Conservation (phyloP, 306 rosid genomes). For the Medicago lupulina region DNA sequence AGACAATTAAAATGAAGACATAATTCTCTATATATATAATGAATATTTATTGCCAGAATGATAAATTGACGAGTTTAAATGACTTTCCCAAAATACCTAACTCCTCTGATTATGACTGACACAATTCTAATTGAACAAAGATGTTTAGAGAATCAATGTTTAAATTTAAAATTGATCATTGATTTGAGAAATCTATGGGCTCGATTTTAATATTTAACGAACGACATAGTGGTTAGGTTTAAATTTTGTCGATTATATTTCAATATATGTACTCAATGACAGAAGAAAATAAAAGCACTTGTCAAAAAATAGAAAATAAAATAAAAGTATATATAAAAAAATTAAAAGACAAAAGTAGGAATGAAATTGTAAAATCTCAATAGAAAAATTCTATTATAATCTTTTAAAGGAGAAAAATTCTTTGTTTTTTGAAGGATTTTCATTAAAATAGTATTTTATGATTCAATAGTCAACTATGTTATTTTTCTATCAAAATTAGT, state of each 20-base stretch:
- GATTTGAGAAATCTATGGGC: conserved; percentile 12
- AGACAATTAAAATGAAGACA: conserved; percentile 29
- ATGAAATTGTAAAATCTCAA: neutral
- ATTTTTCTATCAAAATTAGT: too few relatives aligned
- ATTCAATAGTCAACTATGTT: too few relatives aligned
- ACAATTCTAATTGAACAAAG: conserved; percentile 5
- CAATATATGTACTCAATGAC: neutral
- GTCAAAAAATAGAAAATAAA: too few relatives aligned
- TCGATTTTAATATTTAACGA: neutral
- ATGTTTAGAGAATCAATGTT: conserved; percentile 7
- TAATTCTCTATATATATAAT: neutral
- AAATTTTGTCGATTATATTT: neutral
- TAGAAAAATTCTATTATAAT: neutral
- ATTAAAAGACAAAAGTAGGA: neutral
- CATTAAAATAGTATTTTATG: too few relatives aligned
- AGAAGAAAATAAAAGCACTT: neutral
- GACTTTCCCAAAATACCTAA: conserved; percentile 45
- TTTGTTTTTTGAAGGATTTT: too few relatives aligned
- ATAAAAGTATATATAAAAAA: too few relatives aligned
- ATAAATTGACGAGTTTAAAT: conserved; percentile 36
- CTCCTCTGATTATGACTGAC: conserved; percentile 31
- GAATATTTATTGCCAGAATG: conserved; percentile 20
- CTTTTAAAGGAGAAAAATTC: too few relatives aligned
- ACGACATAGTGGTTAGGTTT: neutral
- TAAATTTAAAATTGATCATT: conserved; percentile 19